Evolutionary conservation across 1,139 yeast genomes (phyloP).

Genomic region (Saccharomycopsis hybrid): DNA sequence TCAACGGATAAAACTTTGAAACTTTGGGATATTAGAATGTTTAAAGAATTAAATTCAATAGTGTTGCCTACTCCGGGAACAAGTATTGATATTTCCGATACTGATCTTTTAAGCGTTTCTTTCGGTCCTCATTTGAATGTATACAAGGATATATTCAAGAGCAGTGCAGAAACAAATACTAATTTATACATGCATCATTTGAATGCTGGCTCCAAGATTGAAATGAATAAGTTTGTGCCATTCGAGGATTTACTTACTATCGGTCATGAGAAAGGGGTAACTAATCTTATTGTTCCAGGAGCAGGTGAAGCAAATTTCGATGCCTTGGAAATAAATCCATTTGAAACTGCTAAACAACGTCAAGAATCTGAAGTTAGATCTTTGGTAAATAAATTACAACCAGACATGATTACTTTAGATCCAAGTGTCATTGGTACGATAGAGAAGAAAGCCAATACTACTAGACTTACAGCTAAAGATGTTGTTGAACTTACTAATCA

Average conservation of each 20-base stretch:
- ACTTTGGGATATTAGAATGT: constrained; percentile 90
- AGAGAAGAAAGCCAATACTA: constrained; percentile 57
- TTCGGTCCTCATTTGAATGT: constrained; percentile 94
- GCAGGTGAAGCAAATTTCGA: constrained; percentile 98
- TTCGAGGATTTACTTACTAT: constrained; percentile 92
- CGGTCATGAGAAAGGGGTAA: constrained; percentile 75
- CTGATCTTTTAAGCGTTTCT: constrained; percentile 79
- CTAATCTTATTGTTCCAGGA: constrained; percentile 86
- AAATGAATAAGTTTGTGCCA: constrained; percentile 72
- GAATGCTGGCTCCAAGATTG: constrained; percentile 69
- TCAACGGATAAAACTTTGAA: constrained; percentile 82
- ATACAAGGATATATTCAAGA: constrained; percentile 66
- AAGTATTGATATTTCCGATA: constrained; percentile 74
- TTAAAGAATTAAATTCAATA: constrained; percentile 57
- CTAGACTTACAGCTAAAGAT: constrained; percentile 60
- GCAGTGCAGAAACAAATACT: constrained; percentile 29
- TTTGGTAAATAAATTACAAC: constrained; percentile 79
- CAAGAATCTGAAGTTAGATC: constrained; percentile 88
- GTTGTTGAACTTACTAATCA: constrained; percentile 39
- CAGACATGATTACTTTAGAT: constrained; percentile 88
- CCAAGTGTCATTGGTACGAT: constrained; percentile 85
- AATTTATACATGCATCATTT: constrained; percentile 74
- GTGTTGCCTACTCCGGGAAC: constrained; percentile 79
- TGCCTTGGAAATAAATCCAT: constrained; percentile 90
- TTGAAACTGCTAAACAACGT: constrained; percentile 85